These are phyloP conservation scores for Brassica incana DNA, from an alignment of 345 rosid genomes.

Conservation along the genomic window DNA sequence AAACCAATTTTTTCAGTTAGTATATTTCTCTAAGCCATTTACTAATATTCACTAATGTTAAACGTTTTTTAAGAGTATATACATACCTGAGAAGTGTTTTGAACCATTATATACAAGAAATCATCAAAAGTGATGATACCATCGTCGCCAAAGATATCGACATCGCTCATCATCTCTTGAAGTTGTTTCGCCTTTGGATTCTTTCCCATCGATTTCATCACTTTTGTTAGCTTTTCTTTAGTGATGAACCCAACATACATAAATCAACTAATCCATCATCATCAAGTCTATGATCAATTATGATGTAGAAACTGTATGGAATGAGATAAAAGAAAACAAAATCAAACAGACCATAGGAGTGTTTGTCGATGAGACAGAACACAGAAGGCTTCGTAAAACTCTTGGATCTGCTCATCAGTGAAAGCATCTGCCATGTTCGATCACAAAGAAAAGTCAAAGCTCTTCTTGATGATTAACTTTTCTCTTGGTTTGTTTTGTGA, in stretches of 20 bases:
- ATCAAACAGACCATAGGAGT: slow-evolving; percentile 33
- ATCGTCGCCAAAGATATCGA: slow-evolving; percentile 35
- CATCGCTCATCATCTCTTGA: slow-evolving; percentile 38
- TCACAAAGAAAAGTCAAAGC: slow-evolving; percentile 24
- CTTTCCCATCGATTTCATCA: slow-evolving; percentile 43
- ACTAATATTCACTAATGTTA: not conserved
- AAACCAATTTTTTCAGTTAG: not conserved
- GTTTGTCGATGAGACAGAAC: slow-evolving; percentile 42
- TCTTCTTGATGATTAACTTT: slow-evolving; percentile 5
- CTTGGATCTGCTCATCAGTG: slow-evolving; percentile 39
- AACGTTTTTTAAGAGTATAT: not conserved
- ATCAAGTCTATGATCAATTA: not conserved
- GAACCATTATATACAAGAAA: slow-evolving; percentile 31
- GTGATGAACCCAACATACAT: slow-evolving; percentile 25
- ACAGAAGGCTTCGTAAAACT: slow-evolving; percentile 41
- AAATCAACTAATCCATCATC: slow-evolving; percentile 3
- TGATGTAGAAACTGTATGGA: not conserved
- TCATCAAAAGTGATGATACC: slow-evolving; percentile 41
- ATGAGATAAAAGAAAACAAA: not conserved
- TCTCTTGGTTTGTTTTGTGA: slow-evolving; percentile 10
- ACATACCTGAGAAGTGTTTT: not conserved
- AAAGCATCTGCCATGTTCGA: slow-evolving; percentile 37
- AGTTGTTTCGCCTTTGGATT: slow-evolving; percentile 35
- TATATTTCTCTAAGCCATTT: not conserved
- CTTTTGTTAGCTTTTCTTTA: slow-evolving; percentile 32